Conservation (phyloP, 2,329 filamentous ascomycete genomes). For the Fusarium equiseti region DNA sequence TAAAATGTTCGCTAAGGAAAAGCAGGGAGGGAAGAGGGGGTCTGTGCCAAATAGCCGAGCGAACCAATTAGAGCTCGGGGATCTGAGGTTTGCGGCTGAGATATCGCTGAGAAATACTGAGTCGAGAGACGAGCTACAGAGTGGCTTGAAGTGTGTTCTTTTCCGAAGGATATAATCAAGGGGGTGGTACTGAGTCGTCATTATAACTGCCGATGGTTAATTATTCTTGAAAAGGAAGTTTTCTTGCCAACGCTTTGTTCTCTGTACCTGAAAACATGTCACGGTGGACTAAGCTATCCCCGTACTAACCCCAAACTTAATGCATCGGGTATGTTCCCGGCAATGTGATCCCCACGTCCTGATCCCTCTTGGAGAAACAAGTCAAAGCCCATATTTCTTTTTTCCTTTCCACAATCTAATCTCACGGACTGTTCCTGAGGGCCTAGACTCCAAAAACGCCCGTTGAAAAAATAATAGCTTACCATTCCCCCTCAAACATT, state of each 20-base stretch:
- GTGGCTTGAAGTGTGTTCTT: neutral
- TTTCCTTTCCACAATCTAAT: neutral
- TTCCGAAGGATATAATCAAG: neutral
- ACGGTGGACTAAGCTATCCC: neutral
- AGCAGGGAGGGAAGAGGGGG: neutral
- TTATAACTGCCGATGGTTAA: neutral
- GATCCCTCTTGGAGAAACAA: neutral
- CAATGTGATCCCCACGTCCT: neutral
- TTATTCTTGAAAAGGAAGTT: neutral
- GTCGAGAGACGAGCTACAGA: neutral
- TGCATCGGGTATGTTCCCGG: neutral
- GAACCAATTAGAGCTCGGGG: slow-evolving; percentile 17
- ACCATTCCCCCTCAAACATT: neutral
- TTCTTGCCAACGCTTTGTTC: neutral
- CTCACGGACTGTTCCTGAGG: neutral
- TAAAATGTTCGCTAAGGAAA: neutral
- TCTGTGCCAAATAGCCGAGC: slow-evolving; percentile 31
- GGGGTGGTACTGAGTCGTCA: rapidly evolving
- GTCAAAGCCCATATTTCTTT: neutral
- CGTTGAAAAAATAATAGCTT: neutral
- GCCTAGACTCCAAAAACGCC: neutral
- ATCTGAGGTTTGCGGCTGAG: neutral
- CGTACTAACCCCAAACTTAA: slow-evolving; percentile 3
- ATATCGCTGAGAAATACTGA: neutral
- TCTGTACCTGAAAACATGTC: neutral